These are phyloP conservation scores for Penicillium chermesinum DNA, from an alignment of 495 filamentous ascomycete species.

Conservation along the genomic window DNA sequence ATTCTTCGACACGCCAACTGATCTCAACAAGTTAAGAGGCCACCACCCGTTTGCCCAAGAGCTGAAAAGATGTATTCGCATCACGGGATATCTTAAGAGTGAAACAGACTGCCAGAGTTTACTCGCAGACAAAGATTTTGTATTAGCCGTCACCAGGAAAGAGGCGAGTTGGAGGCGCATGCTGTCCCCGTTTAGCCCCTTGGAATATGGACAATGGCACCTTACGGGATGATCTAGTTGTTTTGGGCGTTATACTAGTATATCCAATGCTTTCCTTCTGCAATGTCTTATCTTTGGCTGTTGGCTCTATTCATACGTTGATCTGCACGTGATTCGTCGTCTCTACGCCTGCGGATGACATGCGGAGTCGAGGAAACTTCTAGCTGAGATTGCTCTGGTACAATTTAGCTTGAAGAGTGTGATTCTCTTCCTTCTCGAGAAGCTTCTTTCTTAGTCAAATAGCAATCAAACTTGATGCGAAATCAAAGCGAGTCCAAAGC, in stretches of 20 bases:
- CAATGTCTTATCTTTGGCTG: too few relatives aligned
- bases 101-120: not conserved
- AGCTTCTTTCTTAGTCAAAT: too few relatives aligned
- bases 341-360: constrained; percentile 11
- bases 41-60: too few relatives aligned
- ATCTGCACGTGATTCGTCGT: too few relatives aligned
- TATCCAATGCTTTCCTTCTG: too few relatives aligned
- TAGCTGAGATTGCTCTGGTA: not conserved
- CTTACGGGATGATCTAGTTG: too few relatives aligned
- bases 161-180: not conserved
- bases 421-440: not conserved
- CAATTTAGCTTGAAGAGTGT: not conserved
- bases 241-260: too few relatives aligned
- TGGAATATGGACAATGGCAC: too few relatives aligned
- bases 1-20: not conserved
- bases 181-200: too few relatives aligned
- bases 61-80: not conserved
- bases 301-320: too few relatives aligned
- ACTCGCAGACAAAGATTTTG: not conserved
- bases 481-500: too few relatives aligned
- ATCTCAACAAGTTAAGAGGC: not conserved
- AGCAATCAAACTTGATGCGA: too few relatives aligned
- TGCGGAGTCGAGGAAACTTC: not conserved
- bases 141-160: not conserved
- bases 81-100: not conserved